These are phyloP conservation scores for Heterobasidion parviporum DNA, from an alignment of 1,284 basidiomycete species.

Conservation along the genomic window DNA sequence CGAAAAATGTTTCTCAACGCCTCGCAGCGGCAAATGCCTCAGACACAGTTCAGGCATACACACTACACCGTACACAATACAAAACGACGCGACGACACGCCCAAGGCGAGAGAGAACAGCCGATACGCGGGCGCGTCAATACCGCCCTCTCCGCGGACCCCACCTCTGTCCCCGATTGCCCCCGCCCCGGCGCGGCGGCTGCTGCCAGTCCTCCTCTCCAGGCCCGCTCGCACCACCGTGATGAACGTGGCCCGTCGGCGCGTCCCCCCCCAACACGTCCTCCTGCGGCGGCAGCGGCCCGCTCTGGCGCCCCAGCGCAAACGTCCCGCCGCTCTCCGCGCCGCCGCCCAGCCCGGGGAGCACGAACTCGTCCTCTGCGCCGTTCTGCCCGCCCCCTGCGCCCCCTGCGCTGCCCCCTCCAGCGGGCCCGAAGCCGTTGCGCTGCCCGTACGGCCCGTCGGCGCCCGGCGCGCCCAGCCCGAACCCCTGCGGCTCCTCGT, in stretches of 20 bases:
- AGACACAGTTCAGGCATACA: no score
- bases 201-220: background rate
- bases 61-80: no score
- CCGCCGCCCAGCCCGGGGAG: background rate
- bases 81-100: no score
- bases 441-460: constrained; percentile 18
- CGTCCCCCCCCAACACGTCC: background rate
- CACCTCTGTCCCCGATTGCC: background rate
- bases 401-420: constrained; percentile 17
- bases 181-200: background rate
- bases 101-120: background rate
- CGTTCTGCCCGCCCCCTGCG: background rate
- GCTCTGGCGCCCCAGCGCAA: background rate
- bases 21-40: no score
- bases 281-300: background rate
- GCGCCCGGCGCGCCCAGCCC: constrained; percentile 22
- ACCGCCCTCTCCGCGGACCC: background rate
- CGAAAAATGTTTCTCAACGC: no score
- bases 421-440: constrained; percentile 12
- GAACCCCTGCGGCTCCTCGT: constrained; percentile 13
- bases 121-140: background rate
- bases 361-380: background rate
- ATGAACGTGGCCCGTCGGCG: background rate
- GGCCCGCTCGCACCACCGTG: background rate
- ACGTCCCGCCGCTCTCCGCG: background rate